These are phyloP conservation scores for Isoetes engelmannii DNA, from an alignment of 83 land plant species.

Conservation along the genomic window DNA sequence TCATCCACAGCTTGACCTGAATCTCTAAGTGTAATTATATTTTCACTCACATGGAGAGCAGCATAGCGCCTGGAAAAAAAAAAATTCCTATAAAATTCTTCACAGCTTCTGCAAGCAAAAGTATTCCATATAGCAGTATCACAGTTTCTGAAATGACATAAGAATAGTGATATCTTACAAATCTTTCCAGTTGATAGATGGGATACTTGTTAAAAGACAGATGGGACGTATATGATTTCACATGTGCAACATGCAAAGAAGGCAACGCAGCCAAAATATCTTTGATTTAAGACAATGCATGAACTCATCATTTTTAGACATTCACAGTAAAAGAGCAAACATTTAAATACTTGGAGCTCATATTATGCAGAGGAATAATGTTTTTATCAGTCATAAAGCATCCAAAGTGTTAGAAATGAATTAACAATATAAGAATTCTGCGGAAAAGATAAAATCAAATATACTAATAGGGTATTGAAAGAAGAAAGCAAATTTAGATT, in stretches of 20 bases:
- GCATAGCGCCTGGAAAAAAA: conserved; percentile 51
- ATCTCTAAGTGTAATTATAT: conserved; percentile 27
- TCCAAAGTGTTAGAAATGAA: background rate
- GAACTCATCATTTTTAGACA: background rate
- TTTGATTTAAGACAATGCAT: too few relatives aligned
- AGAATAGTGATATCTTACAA: too few relatives aligned
- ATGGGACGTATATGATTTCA: too few relatives aligned
- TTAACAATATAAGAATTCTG: background rate
- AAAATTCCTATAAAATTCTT: background rate
- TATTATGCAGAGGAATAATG: background rate
- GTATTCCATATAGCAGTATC: too few relatives aligned
- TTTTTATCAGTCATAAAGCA: background rate
- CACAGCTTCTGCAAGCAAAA: too few relatives aligned
- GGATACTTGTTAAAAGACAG: too few relatives aligned
- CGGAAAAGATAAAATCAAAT: background rate
- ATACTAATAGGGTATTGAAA: background rate
- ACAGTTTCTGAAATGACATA: too few relatives aligned
- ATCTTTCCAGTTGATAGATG: too few relatives aligned
- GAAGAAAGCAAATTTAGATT: background rate
- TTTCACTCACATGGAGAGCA: conserved; percentile 54
- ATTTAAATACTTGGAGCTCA: background rate
- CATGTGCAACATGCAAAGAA: too few relatives aligned
- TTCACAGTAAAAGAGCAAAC: too few relatives aligned
- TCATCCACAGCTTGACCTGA: conserved; percentile 53
- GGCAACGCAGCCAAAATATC: too few relatives aligned